Conservation (phyloP, 2,329 filamentous ascomycete species). For the Sporothrix sp. region DNA sequence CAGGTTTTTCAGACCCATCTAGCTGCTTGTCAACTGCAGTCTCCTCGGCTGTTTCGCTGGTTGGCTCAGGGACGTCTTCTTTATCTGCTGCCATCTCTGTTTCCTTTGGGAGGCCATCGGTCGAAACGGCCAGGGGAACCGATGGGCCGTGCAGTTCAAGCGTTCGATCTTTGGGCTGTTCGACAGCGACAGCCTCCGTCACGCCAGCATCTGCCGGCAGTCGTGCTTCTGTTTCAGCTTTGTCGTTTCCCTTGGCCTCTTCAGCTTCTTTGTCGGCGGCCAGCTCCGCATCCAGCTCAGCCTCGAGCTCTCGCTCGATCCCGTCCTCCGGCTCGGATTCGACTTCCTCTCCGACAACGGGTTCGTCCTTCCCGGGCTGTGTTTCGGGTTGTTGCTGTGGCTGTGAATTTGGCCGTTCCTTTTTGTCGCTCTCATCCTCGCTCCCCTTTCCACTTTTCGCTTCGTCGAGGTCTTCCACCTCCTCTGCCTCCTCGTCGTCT, state of each 20-base stretch:
- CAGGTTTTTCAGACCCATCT: neutral
- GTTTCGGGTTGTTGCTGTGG: conserved; percentile 3
- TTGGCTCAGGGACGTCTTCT: neutral
- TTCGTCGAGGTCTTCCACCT: neutral
- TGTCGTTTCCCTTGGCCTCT: too few species aligned
- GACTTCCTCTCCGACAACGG: neutral
- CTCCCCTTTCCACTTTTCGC: neutral
- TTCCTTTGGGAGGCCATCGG: too few species aligned
- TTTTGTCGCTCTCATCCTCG: neutral
- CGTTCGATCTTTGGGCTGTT: neutral
- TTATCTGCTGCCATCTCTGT: neutral
- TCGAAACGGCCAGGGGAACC: too few species aligned
- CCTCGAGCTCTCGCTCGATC: conserved; percentile 5
- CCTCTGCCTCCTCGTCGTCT: conserved; percentile 1
- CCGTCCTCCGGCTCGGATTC: conserved; percentile 2
- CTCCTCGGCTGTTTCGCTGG: neutral
- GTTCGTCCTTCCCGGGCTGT: neutral
- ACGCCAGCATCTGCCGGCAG: neutral
- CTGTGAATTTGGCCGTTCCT: too few species aligned
- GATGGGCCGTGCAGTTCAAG: too few species aligned
- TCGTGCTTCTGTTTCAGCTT: too few species aligned
- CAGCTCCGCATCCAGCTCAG: neutral
- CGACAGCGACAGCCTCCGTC: neutral
- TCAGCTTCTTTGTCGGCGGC: neutral
- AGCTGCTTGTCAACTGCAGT: neutral